Base-by-base conservation (phyloP, 345 rosid genomes). In the Bruguiera sexangula region DNA sequence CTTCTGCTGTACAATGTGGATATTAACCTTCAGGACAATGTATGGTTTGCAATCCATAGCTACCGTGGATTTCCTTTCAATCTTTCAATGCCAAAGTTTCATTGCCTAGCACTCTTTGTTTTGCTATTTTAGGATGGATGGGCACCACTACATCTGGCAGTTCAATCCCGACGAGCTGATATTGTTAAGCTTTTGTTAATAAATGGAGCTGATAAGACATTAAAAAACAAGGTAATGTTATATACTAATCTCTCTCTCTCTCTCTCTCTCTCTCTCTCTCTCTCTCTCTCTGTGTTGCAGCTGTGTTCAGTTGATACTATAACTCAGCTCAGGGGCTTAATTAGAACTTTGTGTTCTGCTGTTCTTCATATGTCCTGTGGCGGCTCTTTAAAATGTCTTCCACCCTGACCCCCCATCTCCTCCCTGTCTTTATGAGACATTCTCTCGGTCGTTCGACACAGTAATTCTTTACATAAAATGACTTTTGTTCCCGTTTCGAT, bases 81-180 rank as follows among this genome's bases (percentile, higher is more conserved):
- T 36, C 15, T 53, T 26, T 22, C 18, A 4, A 15, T 60, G 37
- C 21, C 53, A 18, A 30, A 43, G 29, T 59, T 57, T 52, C 24
- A 6, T 65, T 29, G 21, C 30, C 34, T 1, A 37, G 39, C 73
- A 51, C 39, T 65, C 60, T 48, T 48, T 34, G 30, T 52, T 73
- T 73, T 56, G n/a, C 43, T n/a, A 30, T 71, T 65, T 78, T 71
- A 94, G 96, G 91, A 94, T 71, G 97, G 97, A 71, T 94, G 97
- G 98, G 84, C 97, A 39, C 96, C 93, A 13, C 71, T 94, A 62
- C 97, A 94, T 78, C 88, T 94, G 64, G 96, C 98, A 56, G 95
- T 89, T 78, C 97, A 86, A 84, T 83, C 85, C 59, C 80, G 79
- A 72, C 87, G 97, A 80, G 84, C 91, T 1, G 97, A 94, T 72